A percentile compares a stretch with the other conserved stretches of the same genome.
phyloP scores from a whole-genome alignment of 2,329 filamentous ascomycete species.

The Zalaria obscura region DNA sequence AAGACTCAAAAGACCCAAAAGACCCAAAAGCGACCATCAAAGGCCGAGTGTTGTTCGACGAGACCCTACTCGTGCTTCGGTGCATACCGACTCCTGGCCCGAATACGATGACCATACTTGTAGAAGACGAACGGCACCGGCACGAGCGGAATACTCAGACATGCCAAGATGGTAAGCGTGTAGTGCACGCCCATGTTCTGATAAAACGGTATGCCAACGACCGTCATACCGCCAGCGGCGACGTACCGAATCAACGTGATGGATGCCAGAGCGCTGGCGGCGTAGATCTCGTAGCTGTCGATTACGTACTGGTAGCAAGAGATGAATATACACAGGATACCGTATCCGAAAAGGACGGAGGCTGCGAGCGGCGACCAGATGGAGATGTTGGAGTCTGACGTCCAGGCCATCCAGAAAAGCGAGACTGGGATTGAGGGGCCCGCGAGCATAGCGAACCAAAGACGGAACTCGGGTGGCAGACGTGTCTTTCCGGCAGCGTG shows the following conservation, averaged over 20 bases:
- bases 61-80: neutral
- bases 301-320: conserved; percentile 44
- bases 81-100: conserved; percentile 15
- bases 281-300: conserved; percentile 39
- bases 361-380: conserved; percentile 38
- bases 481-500: conserved; percentile 21
- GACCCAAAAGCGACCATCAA: no score
- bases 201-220: conserved; percentile 25
- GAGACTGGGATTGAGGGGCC: conserved; percentile 35
- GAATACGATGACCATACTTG: conserved; percentile 23
- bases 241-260: conserved; percentile 26
- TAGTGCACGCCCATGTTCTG: conserved; percentile 22
- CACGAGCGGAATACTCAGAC: conserved; percentile 17
- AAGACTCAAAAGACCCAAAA: no score
- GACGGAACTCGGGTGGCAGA: conserved; percentile 37
- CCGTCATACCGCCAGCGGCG: conserved; percentile 25
- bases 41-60: no score
- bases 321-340: conserved; percentile 29
- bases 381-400: conserved; percentile 27
- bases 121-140: conserved; percentile 31
- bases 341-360: conserved; percentile 38
- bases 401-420: conserved; percentile 48
- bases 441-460: conserved; percentile 39
- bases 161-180: conserved; percentile 18
- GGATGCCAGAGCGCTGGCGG: conserved; percentile 32